Evolutionary conservation across 140 eudicot species (phyloP), one percentile per base, ranked within the genome.

Genomic region (Artemisia princeps): DNA sequence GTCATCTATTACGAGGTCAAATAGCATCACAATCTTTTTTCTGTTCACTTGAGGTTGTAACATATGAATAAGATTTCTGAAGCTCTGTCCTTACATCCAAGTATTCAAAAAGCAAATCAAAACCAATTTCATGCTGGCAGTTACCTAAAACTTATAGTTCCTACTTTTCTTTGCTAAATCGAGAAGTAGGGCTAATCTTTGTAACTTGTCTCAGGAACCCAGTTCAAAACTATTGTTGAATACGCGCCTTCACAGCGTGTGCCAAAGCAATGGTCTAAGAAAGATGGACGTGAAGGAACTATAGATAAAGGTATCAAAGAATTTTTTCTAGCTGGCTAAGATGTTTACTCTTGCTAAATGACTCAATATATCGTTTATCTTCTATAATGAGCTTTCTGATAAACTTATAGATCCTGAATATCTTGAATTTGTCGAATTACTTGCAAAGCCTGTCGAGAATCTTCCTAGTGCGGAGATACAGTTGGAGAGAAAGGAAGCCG

Each of bases 381-480:
- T 10, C 24, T 54, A 50, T 55, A 55, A 62, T 60, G 65, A 62
- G 75, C 58, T 64, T 55, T 14, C 23, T 51, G n/a, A 55, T 67
- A 64, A 74, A 75, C 15, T 6, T 81, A 67, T 72, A 91, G 96
- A 91, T 87, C 97, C 96, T 46, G 92, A 87, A 70, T 91, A 91
- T 78, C 65, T 85, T 80, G 96, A 91, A 79, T 91, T 91, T 70
- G 92, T 91, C 33, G 96, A 91, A 69, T 68, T 74, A 53, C 65
- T 91, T 64, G 77, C 95, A 42, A 91, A 91, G 80, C 97, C 97
- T 48, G 87, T 86, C 7, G 97, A 91, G 89, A 85, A 85, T 78
- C 95, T 91, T 73, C 97, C 96, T 7, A 91, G 97, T 76, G 97
- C 97, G 60, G 97, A 91, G 77, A 82, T 91, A 77, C 97, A 91